phyloP scores from a whole-genome alignment of 2,329 filamentous ascomycete genomes.

The Colletotrichum abscissum region DNA sequence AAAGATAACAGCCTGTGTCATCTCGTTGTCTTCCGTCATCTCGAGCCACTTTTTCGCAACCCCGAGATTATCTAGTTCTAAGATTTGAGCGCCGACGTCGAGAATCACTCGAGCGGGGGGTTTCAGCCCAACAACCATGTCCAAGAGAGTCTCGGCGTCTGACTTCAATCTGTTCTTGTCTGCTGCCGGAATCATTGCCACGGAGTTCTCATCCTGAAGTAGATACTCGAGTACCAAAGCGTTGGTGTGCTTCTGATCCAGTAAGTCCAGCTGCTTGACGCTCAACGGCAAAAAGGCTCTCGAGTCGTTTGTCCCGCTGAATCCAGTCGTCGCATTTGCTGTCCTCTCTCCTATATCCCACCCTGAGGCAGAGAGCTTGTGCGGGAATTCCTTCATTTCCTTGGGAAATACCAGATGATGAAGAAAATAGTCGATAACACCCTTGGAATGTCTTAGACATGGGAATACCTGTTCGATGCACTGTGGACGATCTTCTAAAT shows the following conservation, averaged over 20 bases:
- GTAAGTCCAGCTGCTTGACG: conserved; percentile 67
- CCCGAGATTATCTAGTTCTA: conserved; percentile 69
- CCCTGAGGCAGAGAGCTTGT: conserved; percentile 73
- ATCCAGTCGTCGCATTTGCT: conserved; percentile 67
- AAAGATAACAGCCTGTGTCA: conserved; percentile 63
- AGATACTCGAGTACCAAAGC: conserved; percentile 72
- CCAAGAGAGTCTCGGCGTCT: conserved; percentile 44
- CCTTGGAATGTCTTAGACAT: conserved; percentile 61
- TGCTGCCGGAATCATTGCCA: conserved; percentile 41
- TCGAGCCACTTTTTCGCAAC: conserved; percentile 67
- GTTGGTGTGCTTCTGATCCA: conserved; percentile 71
- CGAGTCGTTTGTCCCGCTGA: conserved; percentile 77
- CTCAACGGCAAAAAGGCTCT: conserved; percentile 65
- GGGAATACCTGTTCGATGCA: conserved; percentile 64
- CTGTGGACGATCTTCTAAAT: conserved; percentile 64
- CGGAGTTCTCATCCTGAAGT: conserved; percentile 62
- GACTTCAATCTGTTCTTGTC: conserved; percentile 32
- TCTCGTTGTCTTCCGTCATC: conserved; percentile 23
- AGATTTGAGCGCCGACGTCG: conserved; percentile 77
- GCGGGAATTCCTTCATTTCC: conserved; percentile 70
- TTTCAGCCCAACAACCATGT: conserved; percentile 50
- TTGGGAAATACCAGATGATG: conserved; percentile 67
- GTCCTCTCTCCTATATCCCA: conserved; percentile 71
- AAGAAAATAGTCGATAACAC: conserved; percentile 73
- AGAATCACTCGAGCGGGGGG: conserved; percentile 68